phyloP scores from a whole-genome alignment of 2,329 filamentous ascomycete genomes.

The Fusarium redolens region DNA sequence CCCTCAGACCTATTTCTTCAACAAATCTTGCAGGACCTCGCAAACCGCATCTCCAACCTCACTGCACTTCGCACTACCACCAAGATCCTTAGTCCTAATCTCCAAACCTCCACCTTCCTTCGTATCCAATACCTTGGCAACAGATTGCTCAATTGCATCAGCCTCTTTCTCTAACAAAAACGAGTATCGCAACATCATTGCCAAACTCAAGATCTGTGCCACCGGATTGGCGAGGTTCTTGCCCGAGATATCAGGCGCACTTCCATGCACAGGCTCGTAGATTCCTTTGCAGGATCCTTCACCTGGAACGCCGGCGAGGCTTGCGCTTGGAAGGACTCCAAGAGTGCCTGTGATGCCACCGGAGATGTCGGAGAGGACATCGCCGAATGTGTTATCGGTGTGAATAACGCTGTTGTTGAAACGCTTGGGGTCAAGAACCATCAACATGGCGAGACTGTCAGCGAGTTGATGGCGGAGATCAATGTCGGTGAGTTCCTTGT shows the following conservation, averaged over 20 bases:
- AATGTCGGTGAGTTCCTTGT: slow-evolving; percentile 56
- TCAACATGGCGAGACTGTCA: slow-evolving; percentile 61
- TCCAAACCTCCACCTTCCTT: slow-evolving; percentile 53
- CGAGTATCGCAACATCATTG: slow-evolving; percentile 82
- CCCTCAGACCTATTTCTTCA: not conserved
- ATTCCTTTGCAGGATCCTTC: slow-evolving; percentile 70
- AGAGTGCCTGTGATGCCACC: slow-evolving; percentile 60
- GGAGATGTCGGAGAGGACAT: slow-evolving; percentile 59
- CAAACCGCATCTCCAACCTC: slow-evolving; percentile 73
- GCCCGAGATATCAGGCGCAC: slow-evolving; percentile 78
- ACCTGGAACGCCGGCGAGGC: slow-evolving; percentile 55
- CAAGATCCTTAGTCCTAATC: slow-evolving; percentile 73
- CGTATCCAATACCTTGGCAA: slow-evolving; percentile 71
- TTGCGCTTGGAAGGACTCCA: slow-evolving; percentile 59
- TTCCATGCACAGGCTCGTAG: slow-evolving; percentile 82
- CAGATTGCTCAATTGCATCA: slow-evolving; percentile 71
- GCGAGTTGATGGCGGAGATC: slow-evolving; percentile 58
- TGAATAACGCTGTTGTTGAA: slow-evolving; percentile 60
- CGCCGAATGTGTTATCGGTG: slow-evolving; percentile 61
- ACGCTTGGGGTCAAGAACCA: slow-evolving; percentile 58
- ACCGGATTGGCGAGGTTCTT: slow-evolving; percentile 79
- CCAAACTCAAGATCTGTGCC: slow-evolving; percentile 76
- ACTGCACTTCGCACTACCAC: slow-evolving; percentile 69
- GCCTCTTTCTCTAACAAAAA: slow-evolving; percentile 71
- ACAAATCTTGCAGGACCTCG: not conserved